Conservation (phyloP, 805 yeast genomes). For the Kuraishia borneana region DNA sequence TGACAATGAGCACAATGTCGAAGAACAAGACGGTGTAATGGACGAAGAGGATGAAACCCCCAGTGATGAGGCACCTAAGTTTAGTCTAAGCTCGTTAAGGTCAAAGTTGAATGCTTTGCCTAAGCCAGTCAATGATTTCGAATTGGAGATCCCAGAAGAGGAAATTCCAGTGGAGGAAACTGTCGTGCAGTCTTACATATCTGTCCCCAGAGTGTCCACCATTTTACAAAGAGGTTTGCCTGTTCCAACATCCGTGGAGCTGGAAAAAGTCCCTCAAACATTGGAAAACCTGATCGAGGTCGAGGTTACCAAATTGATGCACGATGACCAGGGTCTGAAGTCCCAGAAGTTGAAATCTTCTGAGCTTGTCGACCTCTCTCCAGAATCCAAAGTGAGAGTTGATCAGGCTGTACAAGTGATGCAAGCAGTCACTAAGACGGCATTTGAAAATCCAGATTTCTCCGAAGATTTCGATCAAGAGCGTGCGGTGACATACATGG, state of each 20-base stretch:
- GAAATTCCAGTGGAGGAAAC: conserved; percentile 7
- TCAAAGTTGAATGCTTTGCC: conserved; percentile 8
- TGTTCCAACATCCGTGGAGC: conserved; percentile 13
- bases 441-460: conserved; percentile 8
- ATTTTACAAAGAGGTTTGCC: conserved; percentile 33
- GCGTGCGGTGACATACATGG: too few relatives aligned
- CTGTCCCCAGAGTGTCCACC: conserved; percentile 22
- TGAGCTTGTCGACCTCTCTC: too few relatives aligned
- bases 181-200: background rate
- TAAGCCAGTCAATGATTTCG: conserved; percentile 28
- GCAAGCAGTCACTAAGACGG: too few relatives aligned
- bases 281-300: background rate
- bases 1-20: conserved; percentile 6
- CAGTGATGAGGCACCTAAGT: background rate
- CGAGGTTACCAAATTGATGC: background rate
- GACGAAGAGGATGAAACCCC: conserved; percentile 6
- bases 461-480: conserved; percentile 23
- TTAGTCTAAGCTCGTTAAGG: conserved; percentile 11
- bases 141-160: conserved; percentile 23
- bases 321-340: too few relatives aligned
- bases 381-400: too few relatives aligned
- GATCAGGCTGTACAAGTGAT: too few relatives aligned
- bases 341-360: too few relatives aligned
- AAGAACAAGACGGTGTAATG: conserved; percentile 6
- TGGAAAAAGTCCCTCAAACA: conserved; percentile 9